Percentiles rank a stretch among this genome's conserved stretches.
Conservation (phyloP, 2,329 filamentous ascomycete genomes). For the Neopestalotiopsis sp. region DNA sequence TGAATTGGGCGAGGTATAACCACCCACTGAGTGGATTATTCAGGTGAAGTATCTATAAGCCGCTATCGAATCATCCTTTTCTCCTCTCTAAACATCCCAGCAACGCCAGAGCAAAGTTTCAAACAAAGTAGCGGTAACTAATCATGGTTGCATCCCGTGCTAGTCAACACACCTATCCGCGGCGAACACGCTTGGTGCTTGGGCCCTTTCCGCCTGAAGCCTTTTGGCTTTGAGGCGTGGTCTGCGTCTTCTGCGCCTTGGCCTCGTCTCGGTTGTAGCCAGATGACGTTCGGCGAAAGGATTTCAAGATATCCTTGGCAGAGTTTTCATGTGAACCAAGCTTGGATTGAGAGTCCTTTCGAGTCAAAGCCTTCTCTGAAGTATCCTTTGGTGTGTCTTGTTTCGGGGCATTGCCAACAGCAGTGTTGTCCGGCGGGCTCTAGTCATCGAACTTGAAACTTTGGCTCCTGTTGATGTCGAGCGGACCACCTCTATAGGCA, state of each 20-base stretch:
- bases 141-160: not conserved
- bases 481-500: constrained; percentile 85
- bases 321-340: not conserved
- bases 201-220: not conserved
- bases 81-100: not conserved
- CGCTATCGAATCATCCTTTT: not conserved
- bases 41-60: not conserved
- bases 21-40: not conserved
- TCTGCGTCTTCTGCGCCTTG: not conserved
- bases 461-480: constrained; percentile 82
- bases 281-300: not conserved
- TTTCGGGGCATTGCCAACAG: not conserved
- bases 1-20: not conserved
- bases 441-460: constrained; percentile 95
- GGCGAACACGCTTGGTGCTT: not conserved
- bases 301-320: not conserved
- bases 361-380: not conserved
- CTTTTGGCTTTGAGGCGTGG: not conserved
- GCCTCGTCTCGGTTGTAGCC: not conserved
- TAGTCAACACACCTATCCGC: not conserved
- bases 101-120: not conserved
- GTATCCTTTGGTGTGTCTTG: not conserved
- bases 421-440: constrained; percentile 25
- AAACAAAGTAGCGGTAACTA: not conserved
- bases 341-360: not conserved